Percentiles rank a stretch among this genome's conserved stretches.
phyloP scores from a whole-genome alignment of 108 stramenopile species.

The Nitzschia sp. region DNA sequence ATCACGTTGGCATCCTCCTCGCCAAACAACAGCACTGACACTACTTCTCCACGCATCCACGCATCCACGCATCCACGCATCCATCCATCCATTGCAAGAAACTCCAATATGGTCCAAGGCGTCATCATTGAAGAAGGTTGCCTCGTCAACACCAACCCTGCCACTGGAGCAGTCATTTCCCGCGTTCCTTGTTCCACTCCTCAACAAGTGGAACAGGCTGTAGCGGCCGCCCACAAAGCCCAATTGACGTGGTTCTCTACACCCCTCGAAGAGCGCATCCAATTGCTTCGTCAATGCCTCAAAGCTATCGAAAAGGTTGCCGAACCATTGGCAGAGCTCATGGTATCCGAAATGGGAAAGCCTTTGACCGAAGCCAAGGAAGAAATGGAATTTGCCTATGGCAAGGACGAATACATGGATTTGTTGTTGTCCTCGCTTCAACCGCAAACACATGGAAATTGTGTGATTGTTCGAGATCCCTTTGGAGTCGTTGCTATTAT shows the following conservation, averaged over 20 bases:
- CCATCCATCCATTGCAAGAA: neutral
- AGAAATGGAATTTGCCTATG: constrained; percentile 64
- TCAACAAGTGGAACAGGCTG: constrained; percentile 47
- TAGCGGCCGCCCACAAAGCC: constrained; percentile 45
- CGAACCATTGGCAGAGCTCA: constrained; percentile 28
- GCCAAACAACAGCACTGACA: no score
- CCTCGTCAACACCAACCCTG: constrained; percentile 74
- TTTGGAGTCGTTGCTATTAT: constrained; percentile 80
- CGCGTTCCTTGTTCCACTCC: constrained; percentile 53
- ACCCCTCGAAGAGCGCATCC: constrained; percentile 54
- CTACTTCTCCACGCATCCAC: neutral
- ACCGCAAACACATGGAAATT: constrained; percentile 39
- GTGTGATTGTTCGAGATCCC: constrained; percentile 64
- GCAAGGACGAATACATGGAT: constrained; percentile 62
- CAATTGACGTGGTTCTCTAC: constrained; percentile 45
- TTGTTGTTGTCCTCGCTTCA: constrained; percentile 53
- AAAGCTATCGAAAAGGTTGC: constrained; percentile 31
- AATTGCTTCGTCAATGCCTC: constrained; percentile 47
- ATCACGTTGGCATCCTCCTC: no score
- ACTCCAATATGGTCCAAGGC: constrained; percentile 65
- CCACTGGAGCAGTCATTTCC: constrained; percentile 67
- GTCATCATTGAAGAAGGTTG: constrained; percentile 54
- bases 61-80: neutral
- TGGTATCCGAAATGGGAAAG: constrained; percentile 80
- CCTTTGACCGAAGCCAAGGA: constrained; percentile 64